Percentiles rank a stretch among this genome's conserved stretches.
These are phyloP conservation scores for Tolypocladium album DNA, from an alignment of 2,329 filamentous ascomycete species.

Conservation along the genomic window DNA sequence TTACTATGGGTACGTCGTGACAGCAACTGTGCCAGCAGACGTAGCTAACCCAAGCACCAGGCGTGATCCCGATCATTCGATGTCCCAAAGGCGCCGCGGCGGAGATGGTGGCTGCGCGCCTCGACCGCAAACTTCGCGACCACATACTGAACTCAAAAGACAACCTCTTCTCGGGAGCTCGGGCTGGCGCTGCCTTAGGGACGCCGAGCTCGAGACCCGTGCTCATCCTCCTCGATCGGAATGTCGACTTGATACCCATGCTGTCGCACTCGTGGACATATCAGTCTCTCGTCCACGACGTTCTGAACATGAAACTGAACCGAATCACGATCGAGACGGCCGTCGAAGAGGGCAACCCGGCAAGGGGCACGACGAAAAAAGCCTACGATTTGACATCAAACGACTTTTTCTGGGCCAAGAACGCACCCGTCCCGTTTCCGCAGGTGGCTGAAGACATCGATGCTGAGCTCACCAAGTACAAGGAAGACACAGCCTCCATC, in stretches of 20 bases:
- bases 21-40: not conserved
- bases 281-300: constrained; percentile 69
- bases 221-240: constrained; percentile 86
- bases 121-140: constrained; percentile 91
- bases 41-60: constrained; percentile 26
- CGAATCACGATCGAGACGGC: constrained; percentile 86
- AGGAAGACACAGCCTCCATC: constrained; percentile 87
- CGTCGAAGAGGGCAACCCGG: constrained; percentile 63
- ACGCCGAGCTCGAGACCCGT: constrained; percentile 73
- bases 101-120: constrained; percentile 85
- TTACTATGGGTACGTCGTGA: constrained; percentile 72
- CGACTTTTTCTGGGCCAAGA: constrained; percentile 96
- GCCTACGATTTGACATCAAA: constrained; percentile 80
- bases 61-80: constrained; percentile 87
- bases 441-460: constrained; percentile 96
- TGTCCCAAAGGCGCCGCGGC: constrained; percentile 89
- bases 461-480: constrained; percentile 84
- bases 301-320: constrained; percentile 57
- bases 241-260: constrained; percentile 94
- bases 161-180: constrained; percentile 74
- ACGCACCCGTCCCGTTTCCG: constrained; percentile 82
- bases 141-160: constrained; percentile 97
- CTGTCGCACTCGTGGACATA: constrained; percentile 84
- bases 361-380: constrained; percentile 71
- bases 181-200: constrained; percentile 41